Conservation (phyloP, 2,329 filamentous ascomycete species). For the Sarocladium brachiariae region DNA sequence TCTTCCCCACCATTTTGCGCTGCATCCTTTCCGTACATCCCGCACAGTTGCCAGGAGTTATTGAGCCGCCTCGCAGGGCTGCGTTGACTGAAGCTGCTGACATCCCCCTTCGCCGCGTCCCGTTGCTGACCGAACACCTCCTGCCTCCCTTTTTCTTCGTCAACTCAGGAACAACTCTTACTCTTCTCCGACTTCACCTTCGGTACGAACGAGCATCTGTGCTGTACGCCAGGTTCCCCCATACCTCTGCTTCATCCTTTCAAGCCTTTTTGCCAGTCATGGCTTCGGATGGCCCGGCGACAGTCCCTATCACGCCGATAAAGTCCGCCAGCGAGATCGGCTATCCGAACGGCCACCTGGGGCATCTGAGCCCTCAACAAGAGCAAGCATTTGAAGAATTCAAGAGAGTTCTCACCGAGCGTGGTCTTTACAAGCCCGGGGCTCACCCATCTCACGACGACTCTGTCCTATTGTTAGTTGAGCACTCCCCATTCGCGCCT, state of each 20-base stretch:
- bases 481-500: constrained; percentile 9
- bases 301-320: constrained; percentile 9
- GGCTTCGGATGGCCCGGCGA: constrained; percentile 2
- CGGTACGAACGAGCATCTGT: too few relatives aligned
- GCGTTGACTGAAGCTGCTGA: constrained; percentile 3
- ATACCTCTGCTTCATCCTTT: not conserved
- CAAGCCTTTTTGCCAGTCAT: not conserved
- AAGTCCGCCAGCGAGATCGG: constrained; percentile 31
- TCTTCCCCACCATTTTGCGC: not conserved
- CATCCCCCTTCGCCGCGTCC: not conserved
- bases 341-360: constrained; percentile 73
- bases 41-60: not conserved
- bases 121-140: not conserved
- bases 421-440: constrained; percentile 56
- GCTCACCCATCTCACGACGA: not conserved
- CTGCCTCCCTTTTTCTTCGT: not conserved
- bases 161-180: not conserved
- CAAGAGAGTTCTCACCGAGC: constrained; percentile 59
- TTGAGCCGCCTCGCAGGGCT: not conserved
- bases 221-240: not conserved
- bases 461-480: not conserved
- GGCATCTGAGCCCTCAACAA: constrained; percentile 66
- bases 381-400: constrained; percentile 62
- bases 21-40: constrained; percentile 5
- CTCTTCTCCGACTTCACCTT: too few relatives aligned